Conservation (phyloP, 163 green algal species). For the Chloroidium sp. region DNA sequence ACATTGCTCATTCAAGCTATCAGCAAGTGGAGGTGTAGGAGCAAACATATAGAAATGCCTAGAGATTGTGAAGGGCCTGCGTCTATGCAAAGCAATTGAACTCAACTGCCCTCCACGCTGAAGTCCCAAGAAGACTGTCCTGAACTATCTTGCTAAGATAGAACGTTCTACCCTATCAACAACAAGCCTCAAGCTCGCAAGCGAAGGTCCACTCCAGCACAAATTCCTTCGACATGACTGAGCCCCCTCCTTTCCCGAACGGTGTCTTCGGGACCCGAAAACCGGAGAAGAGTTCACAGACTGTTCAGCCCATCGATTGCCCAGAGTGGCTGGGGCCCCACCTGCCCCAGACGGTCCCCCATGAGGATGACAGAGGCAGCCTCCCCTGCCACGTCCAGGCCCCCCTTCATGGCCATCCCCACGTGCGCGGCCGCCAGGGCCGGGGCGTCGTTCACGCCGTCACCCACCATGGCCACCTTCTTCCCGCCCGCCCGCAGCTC, state of each 20-base stretch:
- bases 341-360: slow-evolving; percentile 64
- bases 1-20: too few species aligned
- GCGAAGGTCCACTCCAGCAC: background rate
- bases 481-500: slow-evolving; percentile 10
- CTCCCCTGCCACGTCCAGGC: slow-evolving; percentile 62
- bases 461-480: slow-evolving; percentile 52
- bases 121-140: too few species aligned
- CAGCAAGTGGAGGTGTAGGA: too few species aligned
- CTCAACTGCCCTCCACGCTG: too few species aligned
- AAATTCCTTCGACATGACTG: background rate
- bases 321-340: background rate
- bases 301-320: background rate
- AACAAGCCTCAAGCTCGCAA: too few species aligned
- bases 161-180: too few species aligned
- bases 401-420: slow-evolving; percentile 76
- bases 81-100: too few species aligned
- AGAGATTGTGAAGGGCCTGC: too few species aligned
- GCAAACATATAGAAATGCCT: too few species aligned
- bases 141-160: too few species aligned
- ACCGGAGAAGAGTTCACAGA: background rate
- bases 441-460: slow-evolving; percentile 93
- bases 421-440: slow-evolving; percentile 84
- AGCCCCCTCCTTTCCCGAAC: background rate
- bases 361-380: slow-evolving; percentile 82
- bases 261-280: too few species aligned